Evolutionary conservation across 1,284 basidiomycete genomes (phyloP).

Genomic region (Vanrija humicola): DNA sequence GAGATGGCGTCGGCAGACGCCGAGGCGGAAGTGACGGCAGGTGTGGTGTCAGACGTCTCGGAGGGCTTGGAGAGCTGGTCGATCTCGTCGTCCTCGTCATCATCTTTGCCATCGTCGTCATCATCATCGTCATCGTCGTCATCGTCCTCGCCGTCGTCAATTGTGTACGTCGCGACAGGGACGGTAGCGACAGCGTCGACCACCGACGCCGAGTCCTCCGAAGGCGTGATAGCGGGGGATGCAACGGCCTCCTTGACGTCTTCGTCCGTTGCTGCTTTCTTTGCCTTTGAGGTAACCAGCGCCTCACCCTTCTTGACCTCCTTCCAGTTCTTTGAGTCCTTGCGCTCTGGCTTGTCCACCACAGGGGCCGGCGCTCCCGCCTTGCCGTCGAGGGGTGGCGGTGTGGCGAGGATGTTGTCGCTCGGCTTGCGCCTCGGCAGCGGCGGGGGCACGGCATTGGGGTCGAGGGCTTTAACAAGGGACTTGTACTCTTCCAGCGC

Average conservation of each 20-base stretch:
- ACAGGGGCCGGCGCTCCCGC: not conserved
- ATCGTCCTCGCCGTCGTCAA: slow-evolving; percentile 1
- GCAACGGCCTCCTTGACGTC: not conserved
- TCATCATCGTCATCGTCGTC: not conserved
- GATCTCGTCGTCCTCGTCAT: not conserved
- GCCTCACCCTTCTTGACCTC: not conserved
- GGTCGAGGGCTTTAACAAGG: slow-evolving; percentile 39
- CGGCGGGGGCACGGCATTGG: slow-evolving; percentile 34
- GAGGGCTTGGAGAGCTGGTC: not conserved
- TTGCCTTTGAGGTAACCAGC: no score
- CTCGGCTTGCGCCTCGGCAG: slow-evolving; percentile 15
- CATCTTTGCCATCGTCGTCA: not conserved
- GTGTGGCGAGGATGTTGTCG: slow-evolving; percentile 21
- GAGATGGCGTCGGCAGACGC: slow-evolving; percentile 34
- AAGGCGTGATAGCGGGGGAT: not conserved
- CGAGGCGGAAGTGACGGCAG: not conserved
- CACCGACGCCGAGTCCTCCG: not conserved
- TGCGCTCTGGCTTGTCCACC: not conserved
- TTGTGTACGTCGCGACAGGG: not conserved
- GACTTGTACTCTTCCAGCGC: slow-evolving; percentile 40
- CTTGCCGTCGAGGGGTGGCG: not conserved
- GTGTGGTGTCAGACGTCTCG: not conserved
- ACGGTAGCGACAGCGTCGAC: not conserved
- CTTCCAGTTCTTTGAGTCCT: not conserved
- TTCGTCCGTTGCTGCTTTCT: no score